phyloP scores from a whole-genome alignment of 192 early-diverging fungal genomes.

The Entomortierella beljakovae region DNA sequence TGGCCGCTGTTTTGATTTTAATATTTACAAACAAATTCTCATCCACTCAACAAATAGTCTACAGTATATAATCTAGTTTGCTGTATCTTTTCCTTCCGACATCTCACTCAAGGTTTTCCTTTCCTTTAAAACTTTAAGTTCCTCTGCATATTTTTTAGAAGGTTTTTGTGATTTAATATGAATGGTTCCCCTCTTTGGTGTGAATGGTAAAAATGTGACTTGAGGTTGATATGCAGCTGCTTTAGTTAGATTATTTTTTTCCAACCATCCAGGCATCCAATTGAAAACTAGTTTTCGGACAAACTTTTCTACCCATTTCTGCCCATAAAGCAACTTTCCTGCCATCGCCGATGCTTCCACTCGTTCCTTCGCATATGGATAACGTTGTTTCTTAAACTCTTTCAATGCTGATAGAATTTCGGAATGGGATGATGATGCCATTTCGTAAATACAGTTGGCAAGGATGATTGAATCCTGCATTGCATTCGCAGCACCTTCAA shows the following conservation, averaged over 20 bases:
- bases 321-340: background rate
- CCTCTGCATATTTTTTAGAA: background rate
- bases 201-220: background rate
- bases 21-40: too few species aligned
- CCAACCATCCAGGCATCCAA: constrained; percentile 5
- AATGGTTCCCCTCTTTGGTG: background rate
- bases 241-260: background rate
- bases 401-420: background rate
- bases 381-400: background rate
- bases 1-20: too few species aligned
- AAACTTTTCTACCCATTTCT: background rate
- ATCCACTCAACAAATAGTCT: too few species aligned
- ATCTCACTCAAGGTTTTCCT: background rate
- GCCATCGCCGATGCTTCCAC: too few species aligned
- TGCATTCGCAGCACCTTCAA: constrained; percentile 25
- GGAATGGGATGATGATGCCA: background rate
- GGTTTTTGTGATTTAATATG: background rate
- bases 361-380: constrained; percentile 18
- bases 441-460: constrained; percentile 21
- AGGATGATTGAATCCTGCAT: constrained; percentile 27
- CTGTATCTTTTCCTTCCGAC: too few species aligned
- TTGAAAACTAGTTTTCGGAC: background rate
- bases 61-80: too few species aligned
- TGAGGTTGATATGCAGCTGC: background rate
- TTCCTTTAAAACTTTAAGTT: background rate